Percentiles rank a stretch among this genome's conserved stretches.
Conservation (phyloP, 148 eudicot species). For the Rhododendron vialii region DNA sequence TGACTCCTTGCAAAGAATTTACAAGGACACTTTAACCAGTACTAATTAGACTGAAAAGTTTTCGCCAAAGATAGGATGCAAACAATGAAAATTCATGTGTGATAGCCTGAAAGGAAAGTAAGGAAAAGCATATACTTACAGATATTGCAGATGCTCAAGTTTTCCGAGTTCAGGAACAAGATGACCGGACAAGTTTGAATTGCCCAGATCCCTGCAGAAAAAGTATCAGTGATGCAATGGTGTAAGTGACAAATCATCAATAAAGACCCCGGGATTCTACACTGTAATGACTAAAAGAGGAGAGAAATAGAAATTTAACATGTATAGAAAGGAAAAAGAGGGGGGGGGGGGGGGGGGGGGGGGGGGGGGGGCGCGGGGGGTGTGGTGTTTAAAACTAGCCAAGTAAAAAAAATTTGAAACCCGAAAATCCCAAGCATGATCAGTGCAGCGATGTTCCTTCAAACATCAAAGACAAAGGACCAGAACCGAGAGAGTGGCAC, state of each 20-base stretch:
- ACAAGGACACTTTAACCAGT: background rate
- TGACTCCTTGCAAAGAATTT: background rate
- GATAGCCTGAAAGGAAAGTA: background rate
- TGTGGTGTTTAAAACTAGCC: background rate
- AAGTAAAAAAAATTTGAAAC: background rate
- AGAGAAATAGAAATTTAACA: background rate
- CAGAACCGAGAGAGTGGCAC: background rate
- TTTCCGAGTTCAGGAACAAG: constrained; percentile 85
- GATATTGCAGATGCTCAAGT: constrained; percentile 84
- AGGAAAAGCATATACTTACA: constrained; percentile 43
- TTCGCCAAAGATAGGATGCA: background rate
- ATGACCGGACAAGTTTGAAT: constrained; percentile 79
- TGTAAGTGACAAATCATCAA: background rate
- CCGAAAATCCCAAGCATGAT: background rate
- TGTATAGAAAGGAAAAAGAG: background rate
- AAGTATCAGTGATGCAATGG: background rate
- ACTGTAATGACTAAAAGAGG: background rate
- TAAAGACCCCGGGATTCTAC: background rate
- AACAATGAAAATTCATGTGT: background rate
- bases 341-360: background rate
- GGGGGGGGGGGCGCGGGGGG: too few species aligned
- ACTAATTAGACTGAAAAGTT: background rate
- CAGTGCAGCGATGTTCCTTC: background rate
- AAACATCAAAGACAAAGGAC: background rate
- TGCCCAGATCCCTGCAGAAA: constrained; percentile 79